Evolutionary conservation across 2,329 filamentous ascomycete species (phyloP).

Genomic region (Fusarium musae): DNA sequence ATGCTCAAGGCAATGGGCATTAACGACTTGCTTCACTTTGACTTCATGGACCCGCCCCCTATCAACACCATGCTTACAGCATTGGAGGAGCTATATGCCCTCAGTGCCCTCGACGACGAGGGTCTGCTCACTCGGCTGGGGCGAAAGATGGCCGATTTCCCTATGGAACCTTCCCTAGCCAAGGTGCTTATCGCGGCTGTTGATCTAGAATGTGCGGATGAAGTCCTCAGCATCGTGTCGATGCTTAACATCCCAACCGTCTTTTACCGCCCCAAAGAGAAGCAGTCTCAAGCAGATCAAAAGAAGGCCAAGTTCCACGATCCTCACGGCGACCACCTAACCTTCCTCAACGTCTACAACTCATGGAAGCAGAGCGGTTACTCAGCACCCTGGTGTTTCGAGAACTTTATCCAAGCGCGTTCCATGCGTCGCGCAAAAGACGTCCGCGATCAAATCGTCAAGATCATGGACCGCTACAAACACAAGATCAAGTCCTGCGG

Average conservation of each 20-base stretch:
- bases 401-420: conserved; percentile 96
- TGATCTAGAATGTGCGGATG: conserved; percentile 89
- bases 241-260: conserved; percentile 90
- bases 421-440: conserved; percentile 91
- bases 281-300: conserved; percentile 94
- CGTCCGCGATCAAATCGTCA: conserved; percentile 89
- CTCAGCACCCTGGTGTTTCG: conserved; percentile 91
- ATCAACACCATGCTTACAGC: conserved; percentile 98
- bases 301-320: conserved; percentile 99
- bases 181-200: conserved; percentile 91
- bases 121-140: conserved; percentile 91
- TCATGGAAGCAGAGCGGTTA: conserved; percentile 90
- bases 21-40: conserved; percentile 95
- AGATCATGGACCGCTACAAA: conserved; percentile 93
- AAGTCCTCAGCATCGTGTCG: conserved; percentile 92
- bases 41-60: conserved; percentile 98
- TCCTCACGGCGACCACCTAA: conserved; percentile 92
- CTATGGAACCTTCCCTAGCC: conserved; percentile 92
- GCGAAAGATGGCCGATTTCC: conserved; percentile 98
- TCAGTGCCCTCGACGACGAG: conserved; percentile 94
- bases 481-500: conserved; percentile 87
- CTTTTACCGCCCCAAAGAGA: conserved; percentile 97
- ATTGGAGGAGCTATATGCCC: conserved; percentile 91
- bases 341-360: conserved; percentile 95
- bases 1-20: conserved; percentile 99